Evolutionary conservation across 208 protist genomes (phyloP).

Genomic region (Crithidia sp.): DNA sequence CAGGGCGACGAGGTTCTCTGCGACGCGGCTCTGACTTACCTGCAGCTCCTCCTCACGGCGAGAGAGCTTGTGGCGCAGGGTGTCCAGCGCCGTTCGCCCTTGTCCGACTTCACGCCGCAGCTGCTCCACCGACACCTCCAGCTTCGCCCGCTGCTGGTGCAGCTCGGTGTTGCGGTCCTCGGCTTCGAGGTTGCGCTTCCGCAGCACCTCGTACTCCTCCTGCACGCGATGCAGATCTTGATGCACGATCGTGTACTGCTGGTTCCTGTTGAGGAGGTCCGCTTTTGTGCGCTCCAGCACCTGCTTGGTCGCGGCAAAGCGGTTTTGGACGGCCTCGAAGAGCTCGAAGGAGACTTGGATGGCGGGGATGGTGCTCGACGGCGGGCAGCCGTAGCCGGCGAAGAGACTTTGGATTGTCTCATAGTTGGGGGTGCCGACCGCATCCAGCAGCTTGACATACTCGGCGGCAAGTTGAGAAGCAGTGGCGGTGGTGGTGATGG

Average conservation of each 20-base stretch:
- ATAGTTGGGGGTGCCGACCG: constrained; percentile 72
- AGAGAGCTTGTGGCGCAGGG: constrained; percentile 59
- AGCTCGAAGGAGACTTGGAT: constrained; percentile 88
- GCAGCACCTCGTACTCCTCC: constrained; percentile 52
- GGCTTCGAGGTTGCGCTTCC: constrained; percentile 55
- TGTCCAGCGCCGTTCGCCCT: constrained; percentile 53
- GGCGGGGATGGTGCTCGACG: constrained; percentile 60
- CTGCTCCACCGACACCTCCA: constrained; percentile 74
- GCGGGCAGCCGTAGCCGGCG: constrained; percentile 42
- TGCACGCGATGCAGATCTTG: constrained; percentile 52
- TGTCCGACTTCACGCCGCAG: constrained; percentile 62
- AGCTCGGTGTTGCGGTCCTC: constrained; percentile 74
- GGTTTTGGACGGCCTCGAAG: constrained; percentile 85
- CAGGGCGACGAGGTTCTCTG: constrained; percentile 72
- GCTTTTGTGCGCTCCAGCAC: constrained; percentile 72
- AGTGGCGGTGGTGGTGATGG: not conserved
- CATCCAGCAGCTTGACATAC: constrained; percentile 73
- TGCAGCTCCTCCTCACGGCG: constrained; percentile 75
- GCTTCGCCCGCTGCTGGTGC: constrained; percentile 71
- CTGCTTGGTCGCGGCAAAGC: constrained; percentile 74
- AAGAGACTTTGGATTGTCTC: constrained; percentile 65
- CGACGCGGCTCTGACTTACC: constrained; percentile 64
- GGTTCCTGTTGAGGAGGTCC: constrained; percentile 69
- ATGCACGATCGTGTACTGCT: constrained; percentile 66
- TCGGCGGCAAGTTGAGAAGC: constrained; percentile 36